Evolutionary conservation across 768 basidiomycete genomes (phyloP), one percentile per base, ranked within the genome.

Genomic region (Mycena kentingensis): DNA sequence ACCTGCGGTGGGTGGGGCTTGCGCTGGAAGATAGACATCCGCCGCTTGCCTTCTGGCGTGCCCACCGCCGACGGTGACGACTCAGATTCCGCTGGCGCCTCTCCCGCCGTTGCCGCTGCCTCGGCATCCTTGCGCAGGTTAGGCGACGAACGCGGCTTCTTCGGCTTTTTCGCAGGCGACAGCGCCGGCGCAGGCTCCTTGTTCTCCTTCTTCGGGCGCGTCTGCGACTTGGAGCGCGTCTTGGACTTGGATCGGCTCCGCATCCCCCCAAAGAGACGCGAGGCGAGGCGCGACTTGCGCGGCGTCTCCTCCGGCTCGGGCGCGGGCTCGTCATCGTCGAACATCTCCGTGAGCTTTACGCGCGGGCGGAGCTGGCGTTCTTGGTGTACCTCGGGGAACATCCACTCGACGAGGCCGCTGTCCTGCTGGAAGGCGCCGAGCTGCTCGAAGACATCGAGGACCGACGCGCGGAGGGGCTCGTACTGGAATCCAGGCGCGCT

Each of bases 391-490:
- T 60, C 59, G 2, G 54, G 54, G 18, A 60, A 60, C 42, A 60
- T 57, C 55, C 51, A 57, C 6, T 60, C 59, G 25, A 57, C 59
- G 19, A 60, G 46, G 18, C 52, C 51, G 24, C 55, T 57, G 13
- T 57, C 49, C 11, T 60, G 45, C 49, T 60, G 52, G 27, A 60
- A 54, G 2, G 59, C 59, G 21, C 59, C 59, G 31, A 60, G 59
- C 32, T 60, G 55, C 16, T 45, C 36, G 18, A 60, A 60, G 18
- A 34, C 59, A 34, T 60, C 59, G 0, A 60, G 44, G 5, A 60
- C 59, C 0, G 59, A 60, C 16, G 55, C 55, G 6, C 59, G 55
- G 7, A 60, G 31, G n/a, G 58, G 58, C 45, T 60, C 58, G 34
- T 46, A 60, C 36, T 44, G 53, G 22, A 52, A n/a, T n/a, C n/a